Percentiles rank a stretch among this genome's conserved stretches.
These are phyloP conservation scores for Penicillium ochrochloron DNA, from an alignment of 495 filamentous ascomycete genomes.

Conservation along the genomic window DNA sequence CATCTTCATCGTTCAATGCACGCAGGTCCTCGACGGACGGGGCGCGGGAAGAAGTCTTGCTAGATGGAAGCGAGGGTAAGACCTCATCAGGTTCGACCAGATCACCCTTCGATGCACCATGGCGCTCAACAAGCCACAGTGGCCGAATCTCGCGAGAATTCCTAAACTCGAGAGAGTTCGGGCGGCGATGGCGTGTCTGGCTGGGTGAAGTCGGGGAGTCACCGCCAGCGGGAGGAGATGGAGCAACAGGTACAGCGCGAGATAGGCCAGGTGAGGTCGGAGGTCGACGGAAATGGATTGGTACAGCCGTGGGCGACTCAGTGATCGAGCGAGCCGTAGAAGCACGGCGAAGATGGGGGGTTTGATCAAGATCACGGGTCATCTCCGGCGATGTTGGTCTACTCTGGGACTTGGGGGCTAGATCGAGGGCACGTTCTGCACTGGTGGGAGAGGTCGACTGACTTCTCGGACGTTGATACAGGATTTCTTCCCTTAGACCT, in stretches of 20 bases:
- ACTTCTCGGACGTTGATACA: slow-evolving; percentile 41
- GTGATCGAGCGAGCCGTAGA: slow-evolving; percentile 39
- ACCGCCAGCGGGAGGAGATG: slow-evolving; percentile 27
- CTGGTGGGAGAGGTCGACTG: slow-evolving; percentile 43
- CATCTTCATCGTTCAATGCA: slow-evolving; percentile 35
- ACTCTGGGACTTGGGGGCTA: slow-evolving; percentile 41
- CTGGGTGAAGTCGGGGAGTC: slow-evolving; percentile 38
- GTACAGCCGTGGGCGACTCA: slow-evolving; percentile 55
- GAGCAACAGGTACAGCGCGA: slow-evolving; percentile 39
- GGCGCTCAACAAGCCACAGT: slow-evolving; percentile 54
- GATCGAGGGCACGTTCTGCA: slow-evolving; percentile 39
- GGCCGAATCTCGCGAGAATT: slow-evolving; percentile 54
- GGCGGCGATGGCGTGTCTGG: slow-evolving; percentile 44
- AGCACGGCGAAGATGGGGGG: slow-evolving; percentile 31
- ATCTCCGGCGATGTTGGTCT: slow-evolving; percentile 44
- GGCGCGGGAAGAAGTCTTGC: slow-evolving; percentile 49
- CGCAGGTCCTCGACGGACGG: slow-evolving; percentile 51
- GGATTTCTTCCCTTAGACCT: slow-evolving; percentile 25
- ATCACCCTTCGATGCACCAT: slow-evolving; percentile 48
- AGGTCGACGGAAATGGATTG: slow-evolving; percentile 53
- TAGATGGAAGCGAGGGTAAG: slow-evolving; percentile 56
- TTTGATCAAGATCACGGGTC: slow-evolving; percentile 20
- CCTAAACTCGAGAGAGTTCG: slow-evolving; percentile 53
- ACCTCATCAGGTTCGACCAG: slow-evolving; percentile 39
- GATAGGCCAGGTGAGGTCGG: slow-evolving; percentile 45